Evolutionary conservation across 768 basidiomycete species (phyloP).

Genomic region (Phaffia tasmanica): DNA sequence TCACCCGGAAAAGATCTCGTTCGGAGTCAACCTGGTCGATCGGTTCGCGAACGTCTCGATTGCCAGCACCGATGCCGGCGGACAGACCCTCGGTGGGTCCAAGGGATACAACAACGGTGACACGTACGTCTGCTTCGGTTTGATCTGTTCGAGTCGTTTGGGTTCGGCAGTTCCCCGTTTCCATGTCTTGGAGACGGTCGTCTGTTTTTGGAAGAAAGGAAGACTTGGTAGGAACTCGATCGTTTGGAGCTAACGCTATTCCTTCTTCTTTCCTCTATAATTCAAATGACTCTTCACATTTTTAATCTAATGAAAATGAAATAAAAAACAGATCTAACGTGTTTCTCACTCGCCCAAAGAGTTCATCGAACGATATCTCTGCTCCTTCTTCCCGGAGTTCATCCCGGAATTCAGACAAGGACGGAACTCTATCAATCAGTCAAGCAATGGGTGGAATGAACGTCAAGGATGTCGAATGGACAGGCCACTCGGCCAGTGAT

Average conservation of each 20-base stretch:
- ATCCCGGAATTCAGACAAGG: neutral
- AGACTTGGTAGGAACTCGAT: too few relatives aligned
- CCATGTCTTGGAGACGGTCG: too few relatives aligned
- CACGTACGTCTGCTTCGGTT: neutral
- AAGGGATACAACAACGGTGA: neutral
- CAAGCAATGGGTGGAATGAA: conserved; percentile 22
- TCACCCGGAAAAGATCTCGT: too few relatives aligned
- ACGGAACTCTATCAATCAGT: conserved; percentile 20
- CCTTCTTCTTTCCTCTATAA: too few relatives aligned
- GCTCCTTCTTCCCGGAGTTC: neutral
- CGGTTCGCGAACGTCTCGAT: conserved; percentile 25
- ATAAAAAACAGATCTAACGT: conserved; percentile 24
- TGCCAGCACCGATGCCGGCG: conserved; percentile 20
- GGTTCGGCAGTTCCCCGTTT: too few relatives aligned
- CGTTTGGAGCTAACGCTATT: too few relatives aligned
- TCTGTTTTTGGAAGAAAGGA: too few relatives aligned
- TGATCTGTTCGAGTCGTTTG: neutral
- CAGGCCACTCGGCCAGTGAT: neutral
- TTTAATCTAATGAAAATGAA: too few relatives aligned
- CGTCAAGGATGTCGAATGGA: conserved; percentile 10
- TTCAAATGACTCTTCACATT: too few relatives aligned
- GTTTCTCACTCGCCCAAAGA: conserved; percentile 14
- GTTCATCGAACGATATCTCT: neutral
- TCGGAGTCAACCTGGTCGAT: conserved; percentile 14
- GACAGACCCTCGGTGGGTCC: neutral